phyloP scores from a whole-genome alignment of 1,284 basidiomycete species.

The Ustilago sp. region DNA sequence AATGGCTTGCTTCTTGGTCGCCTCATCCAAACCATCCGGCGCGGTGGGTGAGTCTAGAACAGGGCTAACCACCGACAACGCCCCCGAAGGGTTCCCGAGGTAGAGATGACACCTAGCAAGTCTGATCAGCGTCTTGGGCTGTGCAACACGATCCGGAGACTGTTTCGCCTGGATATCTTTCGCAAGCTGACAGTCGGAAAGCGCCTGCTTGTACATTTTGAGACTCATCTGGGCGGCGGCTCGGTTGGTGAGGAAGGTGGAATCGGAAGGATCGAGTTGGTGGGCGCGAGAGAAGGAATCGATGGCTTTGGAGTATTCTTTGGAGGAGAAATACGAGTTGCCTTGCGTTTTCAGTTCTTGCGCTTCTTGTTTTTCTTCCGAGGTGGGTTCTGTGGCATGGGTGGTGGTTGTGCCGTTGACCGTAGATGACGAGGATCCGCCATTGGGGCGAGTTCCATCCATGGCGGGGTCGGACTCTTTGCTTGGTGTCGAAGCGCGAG shows the following conservation, averaged over 20 bases:
- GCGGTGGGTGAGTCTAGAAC: slow-evolving; percentile 10
- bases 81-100: slow-evolving; percentile 56
- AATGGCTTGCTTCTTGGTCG: slow-evolving; percentile 46
- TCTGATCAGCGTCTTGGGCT: slow-evolving; percentile 60
- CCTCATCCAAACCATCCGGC: slow-evolving; percentile 10
- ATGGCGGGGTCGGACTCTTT: background rate
- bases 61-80: slow-evolving; percentile 40
- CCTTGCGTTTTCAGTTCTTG: slow-evolving; percentile 67
- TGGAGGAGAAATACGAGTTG: slow-evolving; percentile 63
- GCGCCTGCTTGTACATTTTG: slow-evolving; percentile 79
- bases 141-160: slow-evolving; percentile 31
- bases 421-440: background rate
- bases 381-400: slow-evolving; percentile 7
- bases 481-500: slow-evolving; percentile 19
- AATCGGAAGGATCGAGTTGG: slow-evolving; percentile 77
- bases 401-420: slow-evolving; percentile 5
- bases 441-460: slow-evolving; percentile 8
- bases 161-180: slow-evolving; percentile 74
- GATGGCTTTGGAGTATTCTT: slow-evolving; percentile 65
- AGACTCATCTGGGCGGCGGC: slow-evolving; percentile 86
- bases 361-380: slow-evolving; percentile 39
- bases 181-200: slow-evolving; percentile 83
- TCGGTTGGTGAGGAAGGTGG: slow-evolving; percentile 84
- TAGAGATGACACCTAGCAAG: slow-evolving; percentile 62
- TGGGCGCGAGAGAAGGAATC: slow-evolving; percentile 61